Conservation (phyloP, 2,329 filamentous ascomycete genomes). For the Calonectria leucothoes region DNA sequence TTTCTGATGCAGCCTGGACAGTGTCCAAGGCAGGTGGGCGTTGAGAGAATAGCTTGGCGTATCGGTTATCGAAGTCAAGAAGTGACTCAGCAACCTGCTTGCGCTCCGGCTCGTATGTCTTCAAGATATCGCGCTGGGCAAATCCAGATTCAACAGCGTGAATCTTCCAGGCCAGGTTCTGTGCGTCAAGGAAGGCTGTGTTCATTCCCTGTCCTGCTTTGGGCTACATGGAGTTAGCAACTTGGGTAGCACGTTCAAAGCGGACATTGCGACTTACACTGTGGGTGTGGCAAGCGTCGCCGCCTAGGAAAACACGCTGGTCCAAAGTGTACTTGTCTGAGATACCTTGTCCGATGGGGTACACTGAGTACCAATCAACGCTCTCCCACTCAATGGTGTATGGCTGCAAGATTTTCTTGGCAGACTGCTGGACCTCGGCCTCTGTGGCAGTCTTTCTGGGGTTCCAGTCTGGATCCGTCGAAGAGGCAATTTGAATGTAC, state of each 20-base stretch:
- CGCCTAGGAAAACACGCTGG: constrained; percentile 78
- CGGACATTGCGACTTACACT: constrained; percentile 63
- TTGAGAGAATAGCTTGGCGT: constrained; percentile 90
- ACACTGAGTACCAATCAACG: constrained; percentile 81
- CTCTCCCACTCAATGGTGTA: constrained; percentile 76
- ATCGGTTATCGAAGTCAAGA: constrained; percentile 87
- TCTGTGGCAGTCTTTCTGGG: constrained; percentile 72
- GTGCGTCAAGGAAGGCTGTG: constrained; percentile 81
- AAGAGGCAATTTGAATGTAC: constrained; percentile 75
- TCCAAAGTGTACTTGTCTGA: constrained; percentile 75
- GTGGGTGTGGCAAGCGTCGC: constrained; percentile 84
- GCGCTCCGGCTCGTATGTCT: constrained; percentile 89
- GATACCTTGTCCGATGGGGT: constrained; percentile 81
- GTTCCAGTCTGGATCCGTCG: constrained; percentile 70
- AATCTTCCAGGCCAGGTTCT: constrained; percentile 96
- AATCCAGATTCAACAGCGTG: constrained; percentile 89
- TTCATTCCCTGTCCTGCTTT: constrained; percentile 87
- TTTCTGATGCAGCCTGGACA: constrained; percentile 72
- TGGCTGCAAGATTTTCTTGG: constrained; percentile 73
- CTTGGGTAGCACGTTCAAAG: constrained; percentile 50
- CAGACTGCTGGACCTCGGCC: constrained; percentile 72
- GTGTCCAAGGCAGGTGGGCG: constrained; percentile 78
- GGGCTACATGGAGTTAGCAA: constrained; percentile 63
- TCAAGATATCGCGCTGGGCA: constrained; percentile 78
- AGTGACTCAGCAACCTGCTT: constrained; percentile 87